Conservation (phyloP, 352 stramenopile species). For the Ophiocytium majus region DNA sequence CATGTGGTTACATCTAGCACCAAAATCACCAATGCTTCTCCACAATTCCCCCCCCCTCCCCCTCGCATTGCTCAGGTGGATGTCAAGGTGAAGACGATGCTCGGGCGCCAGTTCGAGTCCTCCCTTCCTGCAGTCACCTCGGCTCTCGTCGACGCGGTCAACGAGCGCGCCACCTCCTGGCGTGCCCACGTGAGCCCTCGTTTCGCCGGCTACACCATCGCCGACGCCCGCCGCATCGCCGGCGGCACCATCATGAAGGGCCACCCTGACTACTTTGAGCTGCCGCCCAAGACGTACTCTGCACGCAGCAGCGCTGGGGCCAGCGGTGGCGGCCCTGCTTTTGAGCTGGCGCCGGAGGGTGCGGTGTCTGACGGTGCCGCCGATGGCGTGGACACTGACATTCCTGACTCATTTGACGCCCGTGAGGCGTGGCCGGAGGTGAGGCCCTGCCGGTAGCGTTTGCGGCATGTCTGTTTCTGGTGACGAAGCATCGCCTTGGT, state of each 20-base stretch:
- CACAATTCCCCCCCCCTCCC: too few relatives aligned
- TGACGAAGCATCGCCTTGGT: too few relatives aligned
- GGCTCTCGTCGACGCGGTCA: background rate
- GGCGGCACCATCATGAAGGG: constrained; percentile 44
- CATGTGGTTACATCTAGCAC: too few relatives aligned
- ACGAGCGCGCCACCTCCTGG: constrained; percentile 23
- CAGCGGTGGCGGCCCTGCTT: background rate
- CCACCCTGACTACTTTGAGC: constrained; percentile 34
- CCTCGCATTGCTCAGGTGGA: too few relatives aligned
- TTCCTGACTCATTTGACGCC: constrained; percentile 55
- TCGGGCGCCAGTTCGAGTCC: background rate
- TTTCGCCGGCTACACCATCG: constrained; percentile 32
- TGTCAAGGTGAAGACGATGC: background rate
- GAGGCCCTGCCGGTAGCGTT: constrained; percentile 20
- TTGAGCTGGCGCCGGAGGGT: background rate
- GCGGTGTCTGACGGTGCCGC: background rate
- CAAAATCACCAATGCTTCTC: too few relatives aligned
- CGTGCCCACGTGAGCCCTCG: constrained; percentile 7
- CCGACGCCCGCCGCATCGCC: constrained; percentile 36
- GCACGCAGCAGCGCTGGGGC: background rate
- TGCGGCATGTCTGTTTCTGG: background rate
- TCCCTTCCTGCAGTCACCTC: background rate
- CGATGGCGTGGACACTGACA: constrained; percentile 23
- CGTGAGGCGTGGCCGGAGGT: constrained; percentile 56
- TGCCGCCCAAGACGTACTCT: constrained; percentile 26